Percentiles rank a stretch among this genome's conserved stretches.
Conservation (phyloP, 2,329 filamentous ascomycete genomes). For the Verticillium alfalfae region DNA sequence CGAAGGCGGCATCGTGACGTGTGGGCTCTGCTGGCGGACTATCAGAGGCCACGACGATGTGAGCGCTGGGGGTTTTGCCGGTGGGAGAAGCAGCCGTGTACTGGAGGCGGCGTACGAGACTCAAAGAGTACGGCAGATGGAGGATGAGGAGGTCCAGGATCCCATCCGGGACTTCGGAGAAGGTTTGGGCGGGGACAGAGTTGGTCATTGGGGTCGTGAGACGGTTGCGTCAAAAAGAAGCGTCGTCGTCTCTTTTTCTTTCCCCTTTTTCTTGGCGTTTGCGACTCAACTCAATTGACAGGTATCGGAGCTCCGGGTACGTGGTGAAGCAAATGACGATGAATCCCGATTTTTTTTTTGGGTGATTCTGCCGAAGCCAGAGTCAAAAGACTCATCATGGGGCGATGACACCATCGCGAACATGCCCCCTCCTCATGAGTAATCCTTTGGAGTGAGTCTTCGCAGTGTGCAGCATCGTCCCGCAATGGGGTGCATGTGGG, state of each 20-base stretch:
- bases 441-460: not conserved
- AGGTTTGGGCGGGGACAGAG: constrained; percentile 6
- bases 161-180: constrained; percentile 19
- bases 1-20: not conserved
- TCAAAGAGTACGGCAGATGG: constrained; percentile 53
- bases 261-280: no score
- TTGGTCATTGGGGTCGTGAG: not conserved
- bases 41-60: constrained; percentile 30
- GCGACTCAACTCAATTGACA: no score
- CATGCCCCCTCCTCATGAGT: not conserved
- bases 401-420: not conserved
- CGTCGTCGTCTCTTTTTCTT: not conserved
- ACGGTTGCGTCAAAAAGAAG: not conserved
- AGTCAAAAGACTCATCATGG: not conserved
- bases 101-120: constrained; percentile 58
- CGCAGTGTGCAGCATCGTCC: not conserved
- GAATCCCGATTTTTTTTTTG: no score
- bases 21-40: not conserved
- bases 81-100: constrained; percentile 37
- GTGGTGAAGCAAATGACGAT: no score
- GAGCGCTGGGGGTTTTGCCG: constrained; percentile 35
- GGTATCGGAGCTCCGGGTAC: no score
- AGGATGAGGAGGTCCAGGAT: constrained; percentile 42
- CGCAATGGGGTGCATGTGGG: no score
- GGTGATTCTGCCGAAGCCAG: no score